Base-by-base conservation (phyloP, 805 yeast genomes). In the Yueomyces sp. region DNA sequence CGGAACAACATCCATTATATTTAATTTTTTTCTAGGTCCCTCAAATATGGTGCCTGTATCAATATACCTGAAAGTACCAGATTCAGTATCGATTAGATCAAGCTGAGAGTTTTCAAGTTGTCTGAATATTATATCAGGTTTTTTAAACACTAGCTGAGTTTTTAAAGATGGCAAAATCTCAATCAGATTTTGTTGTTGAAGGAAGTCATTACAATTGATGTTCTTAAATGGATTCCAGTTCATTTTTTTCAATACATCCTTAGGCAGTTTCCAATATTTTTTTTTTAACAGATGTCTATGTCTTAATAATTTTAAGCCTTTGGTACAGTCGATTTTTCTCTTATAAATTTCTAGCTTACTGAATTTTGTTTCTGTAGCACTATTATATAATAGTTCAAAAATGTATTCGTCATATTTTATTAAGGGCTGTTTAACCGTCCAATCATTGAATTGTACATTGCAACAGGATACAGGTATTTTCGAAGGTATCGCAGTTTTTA, bases 151-250 rank as follows among this genome's bases (percentile, higher is more conserved):
- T 4, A n/a, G 6, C 7, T 36, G 8, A 6, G 29, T 42, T 28
- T 28, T 34, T 9, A 28, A 29, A 28, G n/a, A 40, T 3, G 4
- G n/a, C 5, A 9, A 36, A 19, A n/a, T 38, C 32, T n/a, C 6
- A 7, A 33, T 26, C 9, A 27, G 3, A 26, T 7, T 12, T 5
- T 19, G 6, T 4, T 5, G 12, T 4, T 28, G 29, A 27, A 45
- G 40, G 2, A 6, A 28, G 19, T 19, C 19, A 19, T 19, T 19
- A 19, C 19, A 19, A 28, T 26, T 40, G 2, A 40, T 19, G 36
- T 37, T 37, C 27, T 36, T 39, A 36, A 56, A 49, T 5, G 59
- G 59, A 36, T 51, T 41, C 60, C 60, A 55, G 5, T 45, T 42
- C 36, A 53, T 38, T 6, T 38, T 31, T 37, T 44, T 51, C 27